These are phyloP conservation scores for Talaromyces thailandensis DNA, from an alignment of 495 filamentous ascomycete species.

Conservation along the genomic window DNA sequence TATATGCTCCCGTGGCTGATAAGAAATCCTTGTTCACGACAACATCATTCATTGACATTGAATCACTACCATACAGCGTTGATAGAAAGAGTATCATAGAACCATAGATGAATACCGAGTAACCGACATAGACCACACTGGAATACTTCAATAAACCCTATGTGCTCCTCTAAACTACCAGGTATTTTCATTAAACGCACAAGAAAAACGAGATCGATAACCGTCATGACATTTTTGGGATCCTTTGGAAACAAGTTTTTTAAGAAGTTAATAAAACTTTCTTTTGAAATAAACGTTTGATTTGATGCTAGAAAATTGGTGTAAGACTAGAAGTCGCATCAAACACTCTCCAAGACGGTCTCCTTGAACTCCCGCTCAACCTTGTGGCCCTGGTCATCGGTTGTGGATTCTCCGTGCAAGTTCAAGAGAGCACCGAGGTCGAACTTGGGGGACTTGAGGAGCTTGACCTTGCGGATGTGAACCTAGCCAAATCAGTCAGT, in stretches of 20 bases:
- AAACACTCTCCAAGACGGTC: slow-evolving; percentile 85
- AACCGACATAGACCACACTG: neutral
- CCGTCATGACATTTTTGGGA: neutral
- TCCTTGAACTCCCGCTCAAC: slow-evolving; percentile 99
- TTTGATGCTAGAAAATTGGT: neutral
- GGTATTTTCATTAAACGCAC: neutral
- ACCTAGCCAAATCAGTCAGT: slow-evolving; percentile 51
- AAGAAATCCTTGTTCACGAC: neutral
- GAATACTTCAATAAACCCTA: neutral
- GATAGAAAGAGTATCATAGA: neutral
- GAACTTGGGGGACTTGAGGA: slow-evolving; percentile 96
- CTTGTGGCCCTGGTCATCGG: slow-evolving; percentile 96
- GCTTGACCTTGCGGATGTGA: slow-evolving; percentile 99
- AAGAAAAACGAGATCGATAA: neutral
- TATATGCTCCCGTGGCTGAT: neutral
- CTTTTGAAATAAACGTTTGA: neutral
- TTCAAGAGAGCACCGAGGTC: slow-evolving; percentile 91
- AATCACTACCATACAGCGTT: neutral
- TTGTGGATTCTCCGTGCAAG: slow-evolving; percentile 92
- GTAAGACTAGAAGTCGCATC: slow-evolving; percentile 22
- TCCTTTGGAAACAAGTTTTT: neutral
- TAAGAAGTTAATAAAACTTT: neutral
- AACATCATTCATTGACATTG: neutral
- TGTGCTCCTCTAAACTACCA: slow-evolving; percentile 2
- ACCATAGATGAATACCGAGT: neutral